Percentiles rank a stretch among this genome's conserved stretches.
phyloP scores from a whole-genome alignment of 257 asterid species.

The Solanum bulbocastanum region DNA sequence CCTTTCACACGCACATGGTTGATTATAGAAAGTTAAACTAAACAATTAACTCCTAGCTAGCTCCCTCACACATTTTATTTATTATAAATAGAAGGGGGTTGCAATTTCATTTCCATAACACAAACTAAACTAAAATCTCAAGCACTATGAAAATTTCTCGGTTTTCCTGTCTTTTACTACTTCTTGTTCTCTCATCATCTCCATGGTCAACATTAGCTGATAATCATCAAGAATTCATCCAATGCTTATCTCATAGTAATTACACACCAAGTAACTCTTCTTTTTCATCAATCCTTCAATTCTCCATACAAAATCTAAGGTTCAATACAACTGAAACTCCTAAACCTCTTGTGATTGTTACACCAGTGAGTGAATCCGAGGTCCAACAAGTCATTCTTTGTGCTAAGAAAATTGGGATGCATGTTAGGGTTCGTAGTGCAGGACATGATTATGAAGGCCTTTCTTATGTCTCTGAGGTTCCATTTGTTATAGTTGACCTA shows the following conservation, averaged over 20 bases:
- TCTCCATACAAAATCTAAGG: not conserved
- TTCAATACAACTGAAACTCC: not conserved
- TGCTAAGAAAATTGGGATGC: not conserved
- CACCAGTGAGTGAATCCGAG: not conserved
- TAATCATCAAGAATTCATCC: not conserved
- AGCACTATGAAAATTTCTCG: not conserved
- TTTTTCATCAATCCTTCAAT: not conserved
- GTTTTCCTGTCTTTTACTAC: not conserved
- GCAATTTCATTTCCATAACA: not conserved
- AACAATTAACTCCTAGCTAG: not conserved
- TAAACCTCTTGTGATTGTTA: not conserved
- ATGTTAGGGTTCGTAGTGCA: not conserved
- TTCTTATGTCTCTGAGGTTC: not conserved
- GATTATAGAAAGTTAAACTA: not conserved
- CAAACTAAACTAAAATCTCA: not conserved
- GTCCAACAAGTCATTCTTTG: not conserved
- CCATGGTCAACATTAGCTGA: not conserved
- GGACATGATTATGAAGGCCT: constrained; percentile 8
- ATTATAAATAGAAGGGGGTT: not conserved
- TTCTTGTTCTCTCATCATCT: not conserved
- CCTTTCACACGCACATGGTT: not conserved
- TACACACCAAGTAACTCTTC: not conserved
- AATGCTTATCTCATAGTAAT: not conserved
- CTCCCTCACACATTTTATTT: not conserved
- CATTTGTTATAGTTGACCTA: not conserved